phyloP scores from a whole-genome alignment of 2,329 filamentous ascomycete genomes.

The Pochonia chlamydosporia region DNA sequence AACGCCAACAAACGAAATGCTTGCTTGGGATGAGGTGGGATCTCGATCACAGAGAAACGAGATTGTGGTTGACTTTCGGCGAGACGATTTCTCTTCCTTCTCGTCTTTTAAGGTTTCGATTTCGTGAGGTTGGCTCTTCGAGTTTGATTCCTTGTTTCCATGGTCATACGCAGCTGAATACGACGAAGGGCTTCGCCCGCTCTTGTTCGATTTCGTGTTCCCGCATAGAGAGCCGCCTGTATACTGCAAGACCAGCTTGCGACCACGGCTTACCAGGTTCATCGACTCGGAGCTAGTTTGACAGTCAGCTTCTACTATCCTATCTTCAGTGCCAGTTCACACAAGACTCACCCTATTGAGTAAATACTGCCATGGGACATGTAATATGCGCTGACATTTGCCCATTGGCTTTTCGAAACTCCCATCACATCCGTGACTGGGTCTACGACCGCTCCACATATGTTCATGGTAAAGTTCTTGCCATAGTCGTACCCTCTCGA shows the following conservation, averaged over 20 bases:
- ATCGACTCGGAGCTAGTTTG: constrained; percentile 40
- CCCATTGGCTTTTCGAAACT: constrained; percentile 55
- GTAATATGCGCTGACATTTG: constrained; percentile 77
- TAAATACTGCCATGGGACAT: constrained; percentile 58
- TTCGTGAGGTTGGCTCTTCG: constrained; percentile 6
- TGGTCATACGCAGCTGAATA: not conserved
- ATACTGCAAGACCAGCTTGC: constrained; percentile 73
- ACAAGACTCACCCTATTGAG: constrained; percentile 61
- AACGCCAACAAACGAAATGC: constrained; percentile 74
- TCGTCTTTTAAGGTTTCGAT: constrained; percentile 23
- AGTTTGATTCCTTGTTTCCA: not conserved
- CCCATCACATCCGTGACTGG: constrained; percentile 57
- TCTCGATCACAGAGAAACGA: constrained; percentile 91
- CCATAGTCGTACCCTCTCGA: constrained; percentile 71
- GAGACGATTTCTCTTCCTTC: constrained; percentile 15
- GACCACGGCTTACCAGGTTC: constrained; percentile 53
- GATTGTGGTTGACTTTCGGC: constrained; percentile 77
- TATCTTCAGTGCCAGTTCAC: constrained; percentile 7
- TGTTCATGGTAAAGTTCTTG: constrained; percentile 78
- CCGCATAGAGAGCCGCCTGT: constrained; percentile 71
- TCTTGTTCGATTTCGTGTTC: constrained; percentile 27
- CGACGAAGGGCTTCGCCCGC: constrained; percentile 3
- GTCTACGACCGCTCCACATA: constrained; percentile 71
- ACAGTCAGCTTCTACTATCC: not conserved
- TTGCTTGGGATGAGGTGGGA: constrained; percentile 59